A percentile compares a stretch with the other conserved stretches of the same genome.
These are phyloP conservation scores for Saccharomycopsis hybrid DNA, from an alignment of 1,139 yeast species.

Conservation along the genomic window DNA sequence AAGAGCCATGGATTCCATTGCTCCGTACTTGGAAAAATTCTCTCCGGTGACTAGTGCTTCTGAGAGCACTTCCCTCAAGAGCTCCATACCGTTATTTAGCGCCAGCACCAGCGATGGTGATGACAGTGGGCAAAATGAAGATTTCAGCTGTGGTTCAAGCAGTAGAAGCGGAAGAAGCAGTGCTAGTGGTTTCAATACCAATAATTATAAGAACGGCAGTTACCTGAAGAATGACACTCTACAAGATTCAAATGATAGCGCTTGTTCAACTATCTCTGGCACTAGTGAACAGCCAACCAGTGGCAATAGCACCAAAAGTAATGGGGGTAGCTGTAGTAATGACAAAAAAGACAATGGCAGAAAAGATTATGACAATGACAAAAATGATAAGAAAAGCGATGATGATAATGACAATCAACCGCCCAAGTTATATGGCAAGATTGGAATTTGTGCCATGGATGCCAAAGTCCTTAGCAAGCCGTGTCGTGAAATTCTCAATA, in stretches of 20 bases:
- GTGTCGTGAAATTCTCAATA: constrained; percentile 81
- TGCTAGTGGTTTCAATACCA: neutral
- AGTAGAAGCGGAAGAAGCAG: too few relatives aligned
- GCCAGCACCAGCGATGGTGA: neutral
- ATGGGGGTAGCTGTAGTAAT: neutral
- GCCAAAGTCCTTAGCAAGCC: constrained; percentile 94
- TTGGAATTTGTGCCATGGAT: constrained; percentile 99
- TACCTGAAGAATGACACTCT: neutral
- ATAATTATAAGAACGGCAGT: neutral
- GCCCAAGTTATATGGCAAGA: constrained; percentile 58
- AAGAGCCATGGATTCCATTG: constrained; percentile 69
- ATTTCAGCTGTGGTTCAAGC: too few relatives aligned
- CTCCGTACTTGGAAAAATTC: constrained; percentile 68
- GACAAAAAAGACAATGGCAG: neutral
- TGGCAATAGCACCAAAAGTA: neutral
- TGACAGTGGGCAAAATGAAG: neutral
- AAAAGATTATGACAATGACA: neutral
- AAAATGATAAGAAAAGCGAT: constrained; percentile 23
- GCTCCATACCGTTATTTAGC: constrained; percentile 30
- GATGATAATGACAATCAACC: neutral
- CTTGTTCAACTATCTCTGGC: constrained; percentile 17
- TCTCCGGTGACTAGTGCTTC: constrained; percentile 66
- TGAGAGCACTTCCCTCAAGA: constrained; percentile 37
- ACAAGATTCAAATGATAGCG: neutral
- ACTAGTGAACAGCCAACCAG: neutral